These are phyloP conservation scores for Diversispora eburnea DNA, from an alignment of 192 early-diverging fungal species.

Conservation along the genomic window DNA sequence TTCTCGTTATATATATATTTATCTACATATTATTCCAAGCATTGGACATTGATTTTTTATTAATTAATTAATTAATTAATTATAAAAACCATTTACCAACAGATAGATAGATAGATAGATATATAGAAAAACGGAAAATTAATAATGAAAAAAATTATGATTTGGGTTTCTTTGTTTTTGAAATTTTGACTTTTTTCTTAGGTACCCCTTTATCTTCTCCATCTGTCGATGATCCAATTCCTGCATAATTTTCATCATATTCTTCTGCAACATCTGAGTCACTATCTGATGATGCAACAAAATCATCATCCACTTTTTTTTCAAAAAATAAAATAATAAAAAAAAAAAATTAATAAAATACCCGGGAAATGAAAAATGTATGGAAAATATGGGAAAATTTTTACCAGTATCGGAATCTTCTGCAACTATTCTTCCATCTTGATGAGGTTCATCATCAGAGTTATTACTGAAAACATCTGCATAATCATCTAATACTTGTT, in stretches of 20 bases:
- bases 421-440: not conserved
- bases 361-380: not conserved
- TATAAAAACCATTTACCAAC: too few relatives aligned
- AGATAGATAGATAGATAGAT: too few relatives aligned
- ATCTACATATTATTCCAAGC: too few relatives aligned
- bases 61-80: too few relatives aligned
- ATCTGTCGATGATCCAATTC: not conserved
- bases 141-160: too few relatives aligned
- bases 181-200: not conserved
- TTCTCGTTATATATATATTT: too few relatives aligned
- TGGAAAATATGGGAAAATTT: slow-evolving; percentile 12
- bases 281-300: slow-evolving; percentile 60
- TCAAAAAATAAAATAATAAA: not conserved
- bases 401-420: slow-evolving; percentile 63
- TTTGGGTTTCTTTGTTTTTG: not conserved
- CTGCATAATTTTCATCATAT: slow-evolving; percentile 57
- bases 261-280: slow-evolving; percentile 78
- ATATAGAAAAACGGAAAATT: too few relatives aligned
- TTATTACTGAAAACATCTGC: too few relatives aligned
- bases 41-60: too few relatives aligned
- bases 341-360: not conserved
- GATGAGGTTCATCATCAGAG: too few relatives aligned
- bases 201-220: not conserved
- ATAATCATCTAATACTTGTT: too few relatives aligned
- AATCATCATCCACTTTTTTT: slow-evolving; percentile 81